Evolutionary conservation across 2,329 filamentous ascomycete species (phyloP).

Genomic region (Myrmaecium sp.): DNA sequence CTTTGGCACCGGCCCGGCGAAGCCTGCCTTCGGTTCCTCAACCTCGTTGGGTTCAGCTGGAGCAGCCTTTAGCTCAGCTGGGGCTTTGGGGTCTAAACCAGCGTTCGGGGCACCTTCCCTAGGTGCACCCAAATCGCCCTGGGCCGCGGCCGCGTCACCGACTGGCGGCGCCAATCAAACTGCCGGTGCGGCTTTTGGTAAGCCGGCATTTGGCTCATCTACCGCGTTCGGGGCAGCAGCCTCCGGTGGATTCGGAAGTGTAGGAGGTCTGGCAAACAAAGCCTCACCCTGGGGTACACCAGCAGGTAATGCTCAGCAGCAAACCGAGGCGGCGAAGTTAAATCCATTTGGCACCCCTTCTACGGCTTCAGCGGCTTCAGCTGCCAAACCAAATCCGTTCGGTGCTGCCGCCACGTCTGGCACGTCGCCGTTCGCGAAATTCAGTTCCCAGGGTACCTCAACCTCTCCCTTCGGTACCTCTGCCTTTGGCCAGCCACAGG

Average conservation of each 20-base stretch:
- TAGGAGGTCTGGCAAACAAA: slow-evolving; percentile 4
- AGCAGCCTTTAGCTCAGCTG: slow-evolving; percentile 8
- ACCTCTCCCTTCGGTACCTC: slow-evolving; percentile 1
- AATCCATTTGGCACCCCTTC: slow-evolving; percentile 9
- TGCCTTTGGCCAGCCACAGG: slow-evolving; percentile 2
- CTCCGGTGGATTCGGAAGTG: too few relatives aligned
- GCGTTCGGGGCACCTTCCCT: too few relatives aligned
- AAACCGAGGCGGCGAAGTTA: too few relatives aligned
- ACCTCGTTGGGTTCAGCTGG: neutral
- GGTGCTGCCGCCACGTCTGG: slow-evolving; percentile 10
- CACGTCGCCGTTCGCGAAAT: slow-evolving; percentile 3
- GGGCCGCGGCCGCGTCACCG: neutral
- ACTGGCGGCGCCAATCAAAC: neutral
- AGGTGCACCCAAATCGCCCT: too few relatives aligned
- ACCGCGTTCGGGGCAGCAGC: slow-evolving; percentile 5
- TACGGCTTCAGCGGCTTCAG: slow-evolving; percentile 6
- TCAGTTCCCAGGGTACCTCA: slow-evolving; percentile 2
- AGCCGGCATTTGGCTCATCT: slow-evolving; percentile 11
- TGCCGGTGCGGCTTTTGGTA: slow-evolving; percentile 10
- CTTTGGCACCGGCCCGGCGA: too few relatives aligned
- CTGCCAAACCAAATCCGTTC: slow-evolving; percentile 10
- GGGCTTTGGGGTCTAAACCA: too few relatives aligned
- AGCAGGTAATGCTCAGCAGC: slow-evolving; percentile 3
- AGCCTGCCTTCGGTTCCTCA: too few relatives aligned
- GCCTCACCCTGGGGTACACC: neutral